Evolutionary conservation across 139 green algal species (phyloP), one percentile per base, ranked within the genome.

Genomic region (Volvox reticuliferus): DNA sequence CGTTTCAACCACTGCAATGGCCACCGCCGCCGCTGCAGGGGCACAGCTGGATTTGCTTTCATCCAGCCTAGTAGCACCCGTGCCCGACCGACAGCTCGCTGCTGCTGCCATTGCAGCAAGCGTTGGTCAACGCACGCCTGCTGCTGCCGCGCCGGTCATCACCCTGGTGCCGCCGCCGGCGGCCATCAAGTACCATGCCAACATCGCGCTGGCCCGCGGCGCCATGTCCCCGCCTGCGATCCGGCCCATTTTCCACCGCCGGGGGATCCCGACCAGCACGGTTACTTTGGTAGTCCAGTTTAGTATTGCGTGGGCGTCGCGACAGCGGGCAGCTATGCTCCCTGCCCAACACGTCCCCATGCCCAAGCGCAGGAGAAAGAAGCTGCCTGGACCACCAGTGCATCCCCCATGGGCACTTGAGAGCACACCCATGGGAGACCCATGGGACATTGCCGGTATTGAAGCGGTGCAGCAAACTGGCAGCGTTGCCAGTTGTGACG

Each of bases 201-300:
- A 65, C 78, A 67, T 84, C 37, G 36, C 20, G 18, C 78, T 84
- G 28, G 16, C 37, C 32, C 78, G 37, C 20, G 12, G 36, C 50
- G 44, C 24, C 50, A 19, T 18, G 16, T 0, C 36, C 17, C 36
- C 26, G 26, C 36, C 36, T 28, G 55, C 22, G 0, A 13, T 89
- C 0, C 84, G 84, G 33, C 84, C 84, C 0, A 13, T 81, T 37
- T 16, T 44, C 17, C 84, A 89, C 68, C 84, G 68, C 2, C 67
- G 84, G 36, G 67, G 67, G 35, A 37, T 89, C 36, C 84, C 84
- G 14, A 24, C 28, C 26, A 71, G 37, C 84, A 89, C 68, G 36
- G 32, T 69, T 0, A 30, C 17, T 9, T 20, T 12, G 20, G 36
- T 89, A 17, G 28, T 80, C 22, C 65, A 88, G 35, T 88, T 55